A percentile compares a stretch with the other conserved stretches of the same genome.
These are phyloP conservation scores for Cavenderia fasciculata DNA, from an alignment of 78 protist species.

Conservation along the genomic window DNA sequence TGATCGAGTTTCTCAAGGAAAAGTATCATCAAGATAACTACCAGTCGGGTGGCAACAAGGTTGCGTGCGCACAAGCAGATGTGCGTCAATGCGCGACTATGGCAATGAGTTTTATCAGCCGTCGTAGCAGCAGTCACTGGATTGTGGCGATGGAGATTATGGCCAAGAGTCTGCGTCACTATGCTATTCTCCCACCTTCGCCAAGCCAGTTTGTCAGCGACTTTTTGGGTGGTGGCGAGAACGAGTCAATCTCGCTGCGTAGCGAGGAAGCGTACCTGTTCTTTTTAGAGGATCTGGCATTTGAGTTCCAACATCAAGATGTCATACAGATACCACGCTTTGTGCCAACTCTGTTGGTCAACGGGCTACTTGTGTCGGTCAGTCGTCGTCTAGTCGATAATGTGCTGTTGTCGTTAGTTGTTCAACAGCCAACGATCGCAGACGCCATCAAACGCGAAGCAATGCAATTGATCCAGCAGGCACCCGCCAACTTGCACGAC, in stretches of 20 bases:
- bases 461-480: background rate
- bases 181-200: conserved; percentile 9
- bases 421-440: conserved; percentile 24
- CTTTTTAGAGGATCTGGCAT: conserved; percentile 52
- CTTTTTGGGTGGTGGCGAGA: background rate
- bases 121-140: conserved; percentile 51
- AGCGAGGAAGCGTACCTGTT: conserved; percentile 24
- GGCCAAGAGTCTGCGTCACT: conserved; percentile 15
- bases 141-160: background rate
- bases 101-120: conserved; percentile 26
- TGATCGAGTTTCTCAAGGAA: conserved; percentile 27
- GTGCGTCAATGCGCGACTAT: background rate
- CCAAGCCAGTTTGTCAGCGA: conserved; percentile 15
- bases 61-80: background rate
- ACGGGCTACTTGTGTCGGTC: background rate
- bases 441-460: conserved; percentile 10
- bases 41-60: background rate
- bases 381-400: conserved; percentile 17
- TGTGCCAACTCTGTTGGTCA: conserved; percentile 19
- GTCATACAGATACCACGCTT: conserved; percentile 1
- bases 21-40: background rate
- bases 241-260: background rate
- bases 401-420: conserved; percentile 1
- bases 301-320: conserved; percentile 57
- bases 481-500: background rate